phyloP scores from a whole-genome alignment of 2,329 filamentous ascomycete genomes.

The Trichoderma koningii region DNA sequence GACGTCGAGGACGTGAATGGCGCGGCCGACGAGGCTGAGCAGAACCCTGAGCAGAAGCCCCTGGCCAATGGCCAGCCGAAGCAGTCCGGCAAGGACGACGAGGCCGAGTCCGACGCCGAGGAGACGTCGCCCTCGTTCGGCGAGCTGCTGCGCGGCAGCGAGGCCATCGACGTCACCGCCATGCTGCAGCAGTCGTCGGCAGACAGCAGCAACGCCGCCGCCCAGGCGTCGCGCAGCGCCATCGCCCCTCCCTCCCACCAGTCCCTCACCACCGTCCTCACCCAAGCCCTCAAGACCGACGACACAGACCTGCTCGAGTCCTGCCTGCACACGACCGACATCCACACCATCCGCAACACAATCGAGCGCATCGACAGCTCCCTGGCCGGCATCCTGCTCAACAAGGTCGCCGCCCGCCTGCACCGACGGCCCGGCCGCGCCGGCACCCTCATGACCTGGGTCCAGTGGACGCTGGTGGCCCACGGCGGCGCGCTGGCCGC shows the following conservation, averaged over 20 bases:
- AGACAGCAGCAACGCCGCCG: conserved; percentile 35
- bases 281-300: conserved; percentile 89
- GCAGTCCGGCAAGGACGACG: conserved; percentile 31
- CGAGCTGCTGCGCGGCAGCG: conserved; percentile 74
- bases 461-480: conserved; percentile 89
- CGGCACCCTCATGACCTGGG: conserved; percentile 88
- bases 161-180: conserved; percentile 74
- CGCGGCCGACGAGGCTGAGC: conserved; percentile 28
- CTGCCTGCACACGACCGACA: conserved; percentile 79
- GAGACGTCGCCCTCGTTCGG: conserved; percentile 73
- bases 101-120: conserved; percentile 45
- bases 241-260: conserved; percentile 69
- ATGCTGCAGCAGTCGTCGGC: conserved; percentile 49
- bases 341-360: conserved; percentile 77
- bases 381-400: conserved; percentile 76
- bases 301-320: conserved; percentile 88
- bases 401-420: conserved; percentile 82
- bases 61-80: conserved; percentile 35
- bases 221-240: conserved; percentile 49
- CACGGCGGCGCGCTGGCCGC: conserved; percentile 90
- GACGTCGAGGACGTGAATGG: conserved; percentile 46
- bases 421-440: conserved; percentile 86
- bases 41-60: conserved; percentile 26
- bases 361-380: conserved; percentile 87
- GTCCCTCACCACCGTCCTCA: conserved; percentile 88